Evolutionary conservation across 1,139 yeast species (phyloP), one percentile per base, ranked within the genome.

Genomic region (Pichia sp.): DNA sequence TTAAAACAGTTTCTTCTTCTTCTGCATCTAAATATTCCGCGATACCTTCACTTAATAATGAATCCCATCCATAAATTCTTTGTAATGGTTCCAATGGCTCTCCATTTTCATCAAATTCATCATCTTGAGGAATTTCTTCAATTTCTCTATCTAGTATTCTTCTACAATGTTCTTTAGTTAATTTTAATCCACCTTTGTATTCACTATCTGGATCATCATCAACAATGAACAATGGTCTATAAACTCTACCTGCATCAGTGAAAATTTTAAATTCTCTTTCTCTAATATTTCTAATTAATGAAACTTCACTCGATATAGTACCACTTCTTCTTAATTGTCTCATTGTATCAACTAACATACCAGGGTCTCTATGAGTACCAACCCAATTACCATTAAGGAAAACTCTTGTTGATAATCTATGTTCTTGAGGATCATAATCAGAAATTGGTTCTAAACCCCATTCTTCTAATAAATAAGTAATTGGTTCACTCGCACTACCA

Each of bases 361-460:
- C 87, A 35, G 98, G 97, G 57, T 92, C 96, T 68, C 96, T 81
- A 63, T 92, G 97, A 36, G 95, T 92, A 71, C 99, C 99, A 40
- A 90, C 95, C 98, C 98, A 94, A 48, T 92, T 97, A 73, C 99
- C 99, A 63, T 92, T 92, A 43, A 92, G 95, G 64, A 94, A 92
- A 47, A 94, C 92, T 67, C 96, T 79, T 4, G 97, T 90, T 25
- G 95, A 87, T 62, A 86, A 89, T 40, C 94, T 94, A 43, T 90
- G 81, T 54, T 87, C 87, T 49, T 87, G 87, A 34, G 98, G 97
- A 49, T 87, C 92, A 64, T 87, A 92, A 62, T 90, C 97, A 63
- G 92, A 96, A 60, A 92, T 74, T 22, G 97, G 96, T 65, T 92
- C 97, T 87, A 94, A 84, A 67, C 98, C 99, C 97, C 97, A 94